Evolutionary conservation across 169 alveolate genomes (phyloP).

Genomic region (Cryptosporidium canis): DNA sequence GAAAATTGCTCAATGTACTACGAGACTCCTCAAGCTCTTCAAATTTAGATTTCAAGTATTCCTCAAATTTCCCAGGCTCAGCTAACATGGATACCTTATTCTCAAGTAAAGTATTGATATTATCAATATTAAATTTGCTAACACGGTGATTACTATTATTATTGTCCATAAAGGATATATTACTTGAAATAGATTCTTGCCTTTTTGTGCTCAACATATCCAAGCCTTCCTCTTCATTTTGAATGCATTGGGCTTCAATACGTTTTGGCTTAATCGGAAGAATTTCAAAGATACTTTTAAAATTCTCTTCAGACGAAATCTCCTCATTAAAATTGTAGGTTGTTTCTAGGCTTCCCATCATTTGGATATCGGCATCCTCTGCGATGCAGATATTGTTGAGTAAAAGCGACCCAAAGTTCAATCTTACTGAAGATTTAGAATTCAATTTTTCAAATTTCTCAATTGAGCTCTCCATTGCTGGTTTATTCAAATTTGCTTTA

Average conservation of each 20-base stretch:
- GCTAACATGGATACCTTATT: not conserved
- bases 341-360: not conserved
- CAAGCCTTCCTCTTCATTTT: not conserved
- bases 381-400: conserved; percentile 26
- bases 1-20: not conserved
- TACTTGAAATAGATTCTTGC: not conserved
- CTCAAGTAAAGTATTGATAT: not conserved
- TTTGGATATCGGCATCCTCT: conserved; percentile 8
- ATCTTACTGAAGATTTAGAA: not conserved
- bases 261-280: not conserved
- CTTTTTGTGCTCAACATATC: not conserved
- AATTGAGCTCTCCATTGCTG: not conserved
- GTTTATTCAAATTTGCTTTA: not conserved
- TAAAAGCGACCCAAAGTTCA: conserved; percentile 6
- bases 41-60: conserved; percentile 32
- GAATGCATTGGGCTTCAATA: not conserved
- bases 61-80: not conserved
- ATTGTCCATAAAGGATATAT: not conserved
- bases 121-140: not conserved
- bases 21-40: conserved; percentile 13
- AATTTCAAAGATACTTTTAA: not conserved
- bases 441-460: not conserved
- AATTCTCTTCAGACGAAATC: not conserved
- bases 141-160: not conserved
- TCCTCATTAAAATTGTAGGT: not conserved